phyloP scores from a whole-genome alignment of 2,329 filamentous ascomycete species.

The Cercospora canescens region DNA sequence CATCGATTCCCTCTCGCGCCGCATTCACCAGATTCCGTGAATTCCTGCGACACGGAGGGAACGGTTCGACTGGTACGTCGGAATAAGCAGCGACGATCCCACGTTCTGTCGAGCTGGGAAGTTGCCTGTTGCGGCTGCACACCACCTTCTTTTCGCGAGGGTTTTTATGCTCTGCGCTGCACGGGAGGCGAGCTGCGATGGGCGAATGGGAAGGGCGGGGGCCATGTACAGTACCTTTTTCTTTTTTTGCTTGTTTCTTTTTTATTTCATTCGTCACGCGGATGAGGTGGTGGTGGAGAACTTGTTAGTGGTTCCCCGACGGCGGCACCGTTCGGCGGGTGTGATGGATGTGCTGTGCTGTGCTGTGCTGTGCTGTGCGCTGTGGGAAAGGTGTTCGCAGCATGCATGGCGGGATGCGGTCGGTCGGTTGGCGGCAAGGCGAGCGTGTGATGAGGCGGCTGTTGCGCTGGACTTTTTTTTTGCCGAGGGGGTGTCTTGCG shows the following conservation, averaged over 20 bases:
- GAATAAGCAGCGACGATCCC: constrained; percentile 6
- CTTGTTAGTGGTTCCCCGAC: not conserved
- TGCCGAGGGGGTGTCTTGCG: not conserved
- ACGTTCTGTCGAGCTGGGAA: not conserved
- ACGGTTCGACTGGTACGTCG: too few species aligned
- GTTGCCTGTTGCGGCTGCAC: not conserved
- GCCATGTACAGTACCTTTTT: not conserved
- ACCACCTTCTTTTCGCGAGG: not conserved
- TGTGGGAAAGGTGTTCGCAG: not conserved
- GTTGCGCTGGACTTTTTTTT: not conserved
- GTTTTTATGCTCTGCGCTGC: too few species aligned
- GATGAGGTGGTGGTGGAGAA: not conserved
- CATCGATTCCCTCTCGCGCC: too few species aligned
- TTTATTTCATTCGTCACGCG: not conserved
- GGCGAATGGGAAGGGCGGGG: not conserved
- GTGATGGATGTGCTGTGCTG: not conserved
- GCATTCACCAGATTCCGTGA: too few species aligned
- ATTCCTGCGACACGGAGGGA: too few species aligned
- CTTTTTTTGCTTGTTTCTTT: too few species aligned
- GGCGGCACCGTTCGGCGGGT: not conserved
- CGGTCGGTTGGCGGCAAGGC: not conserved
- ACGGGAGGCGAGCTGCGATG: not conserved
- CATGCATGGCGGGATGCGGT: not conserved
- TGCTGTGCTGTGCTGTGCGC: not conserved
- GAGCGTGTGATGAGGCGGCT: not conserved